Evolutionary conservation across 176 grass and related monocot genomes (phyloP).

Genomic region (Carex kokanica): DNA sequence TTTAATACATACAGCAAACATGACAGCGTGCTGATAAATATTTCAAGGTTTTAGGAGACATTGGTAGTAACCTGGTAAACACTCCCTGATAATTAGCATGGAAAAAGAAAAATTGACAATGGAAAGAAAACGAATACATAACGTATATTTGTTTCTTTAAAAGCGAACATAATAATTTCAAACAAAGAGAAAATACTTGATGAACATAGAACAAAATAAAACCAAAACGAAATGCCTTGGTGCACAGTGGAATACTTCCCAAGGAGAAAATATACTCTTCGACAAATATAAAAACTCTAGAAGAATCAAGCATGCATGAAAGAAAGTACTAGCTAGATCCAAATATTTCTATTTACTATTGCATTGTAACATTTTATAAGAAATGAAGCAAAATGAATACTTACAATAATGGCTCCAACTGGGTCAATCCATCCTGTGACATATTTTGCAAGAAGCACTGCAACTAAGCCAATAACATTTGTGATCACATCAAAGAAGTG

Average conservation of each 20-base stretch:
- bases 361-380: constrained; percentile 9
- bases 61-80: not conserved
- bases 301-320: not conserved
- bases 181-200: not conserved
- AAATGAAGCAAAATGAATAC: constrained; percentile 27
- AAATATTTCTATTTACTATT: not conserved
- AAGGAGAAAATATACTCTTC: not conserved
- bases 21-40: not conserved
- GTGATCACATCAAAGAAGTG: constrained; percentile 95
- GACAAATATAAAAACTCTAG: not conserved
- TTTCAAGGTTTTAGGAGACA: not conserved
- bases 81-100: not conserved
- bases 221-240: not conserved
- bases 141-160: not conserved
- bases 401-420: constrained; percentile 85
- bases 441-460: constrained; percentile 76
- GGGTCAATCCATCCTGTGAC: constrained; percentile 78
- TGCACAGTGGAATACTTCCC: not conserved
- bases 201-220: not conserved
- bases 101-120: not conserved
- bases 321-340: not conserved
- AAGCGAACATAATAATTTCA: not conserved
- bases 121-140: not conserved
- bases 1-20: not conserved
- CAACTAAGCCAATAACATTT: constrained; percentile 84